phyloP scores from a whole-genome alignment of 179 eudicot species.

The Nepenthes alata region DNA sequence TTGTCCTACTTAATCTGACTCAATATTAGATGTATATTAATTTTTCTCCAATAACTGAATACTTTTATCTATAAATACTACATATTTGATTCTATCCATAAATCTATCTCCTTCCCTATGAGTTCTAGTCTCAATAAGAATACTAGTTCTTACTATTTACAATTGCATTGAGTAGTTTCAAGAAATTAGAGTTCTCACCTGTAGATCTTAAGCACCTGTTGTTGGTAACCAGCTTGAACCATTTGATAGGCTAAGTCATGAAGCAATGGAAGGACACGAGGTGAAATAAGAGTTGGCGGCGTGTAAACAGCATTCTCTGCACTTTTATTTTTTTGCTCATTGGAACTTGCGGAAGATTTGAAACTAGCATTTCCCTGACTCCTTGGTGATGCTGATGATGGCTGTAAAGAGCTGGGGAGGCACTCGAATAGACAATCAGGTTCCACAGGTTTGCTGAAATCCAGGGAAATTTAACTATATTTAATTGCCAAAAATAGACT shows the following conservation, averaged over 20 bases:
- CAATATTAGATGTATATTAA: too few species aligned
- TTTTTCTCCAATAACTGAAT: too few species aligned
- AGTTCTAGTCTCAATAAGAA: too few species aligned
- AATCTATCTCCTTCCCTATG: too few species aligned
- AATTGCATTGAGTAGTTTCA: neutral
- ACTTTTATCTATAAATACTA: too few species aligned
- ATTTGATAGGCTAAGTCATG: constrained; percentile 57
- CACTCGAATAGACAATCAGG: constrained; percentile 75
- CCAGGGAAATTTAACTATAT: constrained; percentile 7
- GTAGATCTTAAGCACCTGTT: constrained; percentile 51
- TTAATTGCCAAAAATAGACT: neutral
- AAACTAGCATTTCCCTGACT: constrained; percentile 30
- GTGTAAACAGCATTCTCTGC: constrained; percentile 30
- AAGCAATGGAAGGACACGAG: constrained; percentile 60
- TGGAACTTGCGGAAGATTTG: constrained; percentile 18
- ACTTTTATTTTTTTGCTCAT: constrained; percentile 25
- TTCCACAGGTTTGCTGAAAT: constrained; percentile 79
- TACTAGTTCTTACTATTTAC: neutral
- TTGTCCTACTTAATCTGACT: too few species aligned
- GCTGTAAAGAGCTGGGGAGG: constrained; percentile 52
- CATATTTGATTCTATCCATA: too few species aligned
- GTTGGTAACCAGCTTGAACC: constrained; percentile 69
- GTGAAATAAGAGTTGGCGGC: constrained; percentile 45
- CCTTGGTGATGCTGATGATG: constrained; percentile 41
- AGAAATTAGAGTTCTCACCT: constrained; percentile 24